These are phyloP conservation scores for Chaetoceros tenuissimus DNA, from an alignment of 108 stramenopile species.

Conservation along the genomic window DNA sequence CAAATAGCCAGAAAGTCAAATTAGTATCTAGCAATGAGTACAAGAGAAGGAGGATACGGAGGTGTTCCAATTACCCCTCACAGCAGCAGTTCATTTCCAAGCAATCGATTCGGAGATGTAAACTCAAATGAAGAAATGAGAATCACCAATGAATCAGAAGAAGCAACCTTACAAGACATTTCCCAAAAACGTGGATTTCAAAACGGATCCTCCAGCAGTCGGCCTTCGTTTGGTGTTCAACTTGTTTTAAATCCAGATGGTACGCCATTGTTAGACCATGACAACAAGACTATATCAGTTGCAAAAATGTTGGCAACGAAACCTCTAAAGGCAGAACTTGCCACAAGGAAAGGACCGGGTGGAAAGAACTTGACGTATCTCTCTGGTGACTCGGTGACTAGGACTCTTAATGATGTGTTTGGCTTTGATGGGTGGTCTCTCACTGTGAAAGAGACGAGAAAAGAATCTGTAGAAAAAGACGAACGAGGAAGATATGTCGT, in stretches of 20 bases:
- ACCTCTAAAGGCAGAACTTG: slow-evolving; percentile 54
- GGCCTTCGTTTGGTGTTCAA: not conserved
- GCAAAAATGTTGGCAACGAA: slow-evolving; percentile 52
- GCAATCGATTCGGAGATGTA: no score
- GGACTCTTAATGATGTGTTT: slow-evolving; percentile 76
- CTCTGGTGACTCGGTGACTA: slow-evolving; percentile 66
- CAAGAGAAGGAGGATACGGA: no score
- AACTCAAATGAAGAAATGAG: no score
- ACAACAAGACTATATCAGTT: slow-evolving; percentile 40
- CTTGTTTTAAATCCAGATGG: not conserved
- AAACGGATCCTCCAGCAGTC: no score
- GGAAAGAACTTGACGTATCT: slow-evolving; percentile 69
- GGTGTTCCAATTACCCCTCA: no score
- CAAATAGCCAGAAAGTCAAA: no score
- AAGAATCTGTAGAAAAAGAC: slow-evolving; percentile 39
- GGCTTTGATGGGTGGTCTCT: slow-evolving; percentile 80
- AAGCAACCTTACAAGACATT: no score
- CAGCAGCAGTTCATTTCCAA: no score
- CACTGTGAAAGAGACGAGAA: slow-evolving; percentile 40
- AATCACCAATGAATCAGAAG: no score
- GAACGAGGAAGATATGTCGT: slow-evolving; percentile 38
- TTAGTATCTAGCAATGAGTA: no score
- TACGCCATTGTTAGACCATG: slow-evolving; percentile 27
- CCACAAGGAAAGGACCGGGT: slow-evolving; percentile 67
- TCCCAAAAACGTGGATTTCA: no score